Evolutionary conservation across 805 yeast genomes (phyloP), one percentile per base, ranked within the genome.

Genomic region (Pichia exigua): DNA sequence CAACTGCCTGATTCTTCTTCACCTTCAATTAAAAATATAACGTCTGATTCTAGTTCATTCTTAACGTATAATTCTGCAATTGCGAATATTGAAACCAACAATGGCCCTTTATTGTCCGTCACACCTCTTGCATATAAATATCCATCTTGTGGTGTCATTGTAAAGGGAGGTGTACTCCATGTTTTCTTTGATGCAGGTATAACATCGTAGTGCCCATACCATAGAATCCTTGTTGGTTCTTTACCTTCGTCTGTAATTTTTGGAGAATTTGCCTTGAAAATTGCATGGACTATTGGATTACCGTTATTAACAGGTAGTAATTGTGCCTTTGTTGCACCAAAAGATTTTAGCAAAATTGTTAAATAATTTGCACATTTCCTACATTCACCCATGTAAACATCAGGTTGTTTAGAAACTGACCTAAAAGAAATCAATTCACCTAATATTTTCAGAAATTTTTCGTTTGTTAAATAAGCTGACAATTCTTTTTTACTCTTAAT

Each of bases 131-230:
- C 98, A 60, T 87, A 86, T 53, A 92, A 63, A 60, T 84, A 89
- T 0, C 98, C 98, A 64, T 92, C 85, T 53, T 77, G 75, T 3
- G 95, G 85, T 0, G 85, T 77, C 63, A 94, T 65, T 22, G 70
- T 68, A 64, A 85, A 94, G 0, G 98, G 98, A 55, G 85, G 83
- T 0, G 94, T 78, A 10, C 72, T 65, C 97, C 98, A 92, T 7
- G 61, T 53, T 30, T 73, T 73, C 47, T 75, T 75, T 35, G 79
- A 78, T 0, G 95, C 95, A 53, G 85, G 87, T 42, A 92, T 89
- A 27, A 92, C 97, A 68, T 92, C 99, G 64, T 94, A 92, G 72
- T 92, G 99, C 1, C 96, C 98, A 66, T 92, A 92, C 85, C 95
- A 92, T 46, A 92, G 65, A 5, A 89, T 74, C 51, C 87, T 72